Evolutionary conservation across 2,329 filamentous ascomycete genomes (phyloP), one percentile per base, ranked within the genome.

Genomic region (Fusarium torulosum): DNA sequence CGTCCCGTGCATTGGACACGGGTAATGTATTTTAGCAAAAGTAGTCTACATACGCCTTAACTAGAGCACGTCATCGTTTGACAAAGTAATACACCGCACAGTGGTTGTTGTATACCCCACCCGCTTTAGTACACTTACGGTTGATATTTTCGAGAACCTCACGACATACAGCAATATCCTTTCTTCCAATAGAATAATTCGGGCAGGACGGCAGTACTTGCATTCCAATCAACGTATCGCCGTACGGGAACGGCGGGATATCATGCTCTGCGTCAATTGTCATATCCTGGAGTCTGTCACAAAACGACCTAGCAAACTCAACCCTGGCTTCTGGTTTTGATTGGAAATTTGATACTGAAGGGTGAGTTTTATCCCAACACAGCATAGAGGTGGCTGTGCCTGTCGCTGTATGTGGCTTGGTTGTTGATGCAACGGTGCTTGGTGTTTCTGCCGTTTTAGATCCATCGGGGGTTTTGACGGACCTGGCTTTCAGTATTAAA

Each of bases 331-430:
- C 20, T 20, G 27, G 25, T 33, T 40, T 53, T 31, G 50, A 53
- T 3, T 13, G 31, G 25, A 53, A 53, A 20, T 53, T 17, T n/a
- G 15, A 29, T 17, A 35, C 40, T n/a, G 40, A 42, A 17, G 50
- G 50, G 29, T 53, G 50, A 17, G 50, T 53, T 20, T 53, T 27
- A 27, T 53, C 37, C 27, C 50, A 33, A 7, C 50, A 53, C n/a
- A 53, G 11, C 15, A 53, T 31, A 20, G 38, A 13, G 23, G n/a
- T 53, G 9, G 27, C 40, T 42, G 50, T 53, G 40, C 50, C 50
- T 37, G 50, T 53, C 41, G 50, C 50, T 10, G 40, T 27, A 13
- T 31, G 38, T 25, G 15, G 15, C 25, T 23, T 53, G 35, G 50
- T 44, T 53, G 5, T 15, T 23, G 40, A 35, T 11, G 43, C 27